phyloP scores from a whole-genome alignment of 2,329 filamentous ascomycete species.

The Exserohilum rostratum region DNA sequence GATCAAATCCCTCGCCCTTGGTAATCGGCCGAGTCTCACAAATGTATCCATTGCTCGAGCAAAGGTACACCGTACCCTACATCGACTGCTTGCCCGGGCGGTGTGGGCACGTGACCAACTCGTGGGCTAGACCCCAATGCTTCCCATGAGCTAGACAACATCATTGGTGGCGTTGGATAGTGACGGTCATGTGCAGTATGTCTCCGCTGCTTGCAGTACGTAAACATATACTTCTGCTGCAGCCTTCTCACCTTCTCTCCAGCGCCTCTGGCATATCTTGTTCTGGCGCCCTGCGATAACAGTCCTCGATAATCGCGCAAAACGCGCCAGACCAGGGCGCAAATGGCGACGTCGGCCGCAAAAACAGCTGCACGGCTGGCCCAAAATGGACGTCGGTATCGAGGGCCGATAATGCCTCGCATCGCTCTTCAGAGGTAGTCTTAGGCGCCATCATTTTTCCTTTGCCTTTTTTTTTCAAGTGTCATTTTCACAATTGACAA shows the following conservation, averaged over 20 bases:
- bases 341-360: slow-evolving; percentile 10
- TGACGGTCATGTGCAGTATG: slow-evolving; percentile 15
- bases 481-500: background rate
- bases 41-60: background rate
- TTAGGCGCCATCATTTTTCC: background rate
- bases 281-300: slow-evolving; percentile 2
- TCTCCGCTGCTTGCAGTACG: slow-evolving; percentile 1
- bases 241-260: background rate
- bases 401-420: slow-evolving; percentile 9
- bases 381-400: slow-evolving; percentile 14
- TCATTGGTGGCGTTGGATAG: slow-evolving; percentile 7
- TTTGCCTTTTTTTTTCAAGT: background rate
- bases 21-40: background rate
- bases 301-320: slow-evolving; percentile 8
- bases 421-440: slow-evolving; percentile 7
- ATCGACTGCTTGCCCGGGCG: too few species aligned
- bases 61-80: background rate
- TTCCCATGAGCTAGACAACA: background rate
- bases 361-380: slow-evolving; percentile 16
- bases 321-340: slow-evolving; percentile 11
- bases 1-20: background rate
- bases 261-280: background rate
- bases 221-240: background rate
- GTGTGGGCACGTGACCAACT: background rate
- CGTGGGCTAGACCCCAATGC: background rate